Evolutionary conservation across 2,329 filamentous ascomycete genomes (phyloP).

Genomic region (Amphichorda felina): DNA sequence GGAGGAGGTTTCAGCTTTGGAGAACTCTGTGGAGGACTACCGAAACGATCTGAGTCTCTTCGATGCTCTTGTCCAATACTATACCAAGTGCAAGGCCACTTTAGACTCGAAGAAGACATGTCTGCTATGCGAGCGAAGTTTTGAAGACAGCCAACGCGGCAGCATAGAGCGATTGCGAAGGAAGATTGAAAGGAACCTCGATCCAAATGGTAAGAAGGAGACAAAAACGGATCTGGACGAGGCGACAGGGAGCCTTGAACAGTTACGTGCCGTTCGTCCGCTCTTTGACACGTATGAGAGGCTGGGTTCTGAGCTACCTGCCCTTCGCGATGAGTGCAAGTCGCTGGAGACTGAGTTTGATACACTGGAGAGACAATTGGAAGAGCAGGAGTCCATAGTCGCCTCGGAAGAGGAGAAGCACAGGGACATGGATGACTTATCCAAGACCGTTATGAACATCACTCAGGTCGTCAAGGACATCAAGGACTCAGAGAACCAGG

Average conservation of each 20-base stretch:
- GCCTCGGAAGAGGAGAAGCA: conserved; percentile 52
- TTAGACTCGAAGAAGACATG: conserved; percentile 62
- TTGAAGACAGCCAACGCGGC: conserved; percentile 46
- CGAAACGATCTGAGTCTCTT: conserved; percentile 59
- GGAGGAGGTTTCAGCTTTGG: conserved; percentile 35
- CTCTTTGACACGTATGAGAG: conserved; percentile 66
- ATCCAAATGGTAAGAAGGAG: conserved; percentile 50
- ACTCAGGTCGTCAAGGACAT: conserved; percentile 62
- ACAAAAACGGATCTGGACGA: conserved; percentile 49
- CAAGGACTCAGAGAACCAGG: conserved; percentile 56
- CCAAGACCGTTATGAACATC: conserved; percentile 67
- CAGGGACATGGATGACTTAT: conserved; percentile 63
- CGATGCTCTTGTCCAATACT: conserved; percentile 60
- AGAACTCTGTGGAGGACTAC: conserved; percentile 45
- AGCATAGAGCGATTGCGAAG: conserved; percentile 50
- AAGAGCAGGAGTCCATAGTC: conserved; percentile 56
- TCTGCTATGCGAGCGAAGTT: conserved; percentile 60
- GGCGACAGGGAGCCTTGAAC: conserved; percentile 36
- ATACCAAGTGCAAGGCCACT: conserved; percentile 52
- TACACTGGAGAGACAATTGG: conserved; percentile 45
- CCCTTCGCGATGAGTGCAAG: conserved; percentile 50
- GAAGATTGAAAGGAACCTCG: conserved; percentile 52
- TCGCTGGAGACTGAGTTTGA: conserved; percentile 51
- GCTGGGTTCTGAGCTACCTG: conserved; percentile 59
- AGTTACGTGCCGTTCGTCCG: conserved; percentile 49